phyloP scores from a whole-genome alignment of 2,329 filamentous ascomycete species.

The Plectosphaerella plurivora region DNA sequence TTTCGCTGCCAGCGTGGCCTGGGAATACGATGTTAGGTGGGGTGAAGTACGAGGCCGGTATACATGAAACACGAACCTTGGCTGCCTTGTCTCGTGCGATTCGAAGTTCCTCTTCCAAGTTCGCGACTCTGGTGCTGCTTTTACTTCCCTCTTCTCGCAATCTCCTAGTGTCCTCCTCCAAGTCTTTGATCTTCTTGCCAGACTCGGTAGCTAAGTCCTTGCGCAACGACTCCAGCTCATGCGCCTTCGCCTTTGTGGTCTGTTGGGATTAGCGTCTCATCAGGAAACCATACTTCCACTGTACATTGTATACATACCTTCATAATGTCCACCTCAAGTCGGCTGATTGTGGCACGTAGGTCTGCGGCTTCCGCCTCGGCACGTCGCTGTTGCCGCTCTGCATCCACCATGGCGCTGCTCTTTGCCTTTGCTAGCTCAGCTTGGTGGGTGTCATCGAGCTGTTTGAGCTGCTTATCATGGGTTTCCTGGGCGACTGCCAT shows the following conservation, averaged over 20 bases:
- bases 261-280: conserved; percentile 24
- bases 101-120: conserved; percentile 23
- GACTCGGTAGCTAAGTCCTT: conserved; percentile 18
- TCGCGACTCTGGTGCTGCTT: conserved; percentile 19
- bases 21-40: background rate
- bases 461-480: conserved; percentile 8
- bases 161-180: background rate
- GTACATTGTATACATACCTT: conserved; percentile 38
- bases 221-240: conserved; percentile 54
- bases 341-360: conserved; percentile 54
- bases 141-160: background rate
- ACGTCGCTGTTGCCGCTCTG: conserved; percentile 41
- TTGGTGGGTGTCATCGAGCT: conserved; percentile 22
- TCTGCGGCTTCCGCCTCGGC: conserved; percentile 60
- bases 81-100: conserved; percentile 17
- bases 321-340: conserved; percentile 58
- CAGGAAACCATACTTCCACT: background rate
- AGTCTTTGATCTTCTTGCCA: background rate
- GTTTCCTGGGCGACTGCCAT: conserved; percentile 12
- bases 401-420: conserved; percentile 43
- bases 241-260: conserved; percentile 54
- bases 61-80: background rate
- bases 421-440: conserved; percentile 40
- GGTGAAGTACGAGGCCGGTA: too few relatives aligned
- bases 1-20: conserved; percentile 7